Evolutionary conservation across 2,329 filamentous ascomycete species (phyloP).

Genomic region (Fusarium luffae): DNA sequence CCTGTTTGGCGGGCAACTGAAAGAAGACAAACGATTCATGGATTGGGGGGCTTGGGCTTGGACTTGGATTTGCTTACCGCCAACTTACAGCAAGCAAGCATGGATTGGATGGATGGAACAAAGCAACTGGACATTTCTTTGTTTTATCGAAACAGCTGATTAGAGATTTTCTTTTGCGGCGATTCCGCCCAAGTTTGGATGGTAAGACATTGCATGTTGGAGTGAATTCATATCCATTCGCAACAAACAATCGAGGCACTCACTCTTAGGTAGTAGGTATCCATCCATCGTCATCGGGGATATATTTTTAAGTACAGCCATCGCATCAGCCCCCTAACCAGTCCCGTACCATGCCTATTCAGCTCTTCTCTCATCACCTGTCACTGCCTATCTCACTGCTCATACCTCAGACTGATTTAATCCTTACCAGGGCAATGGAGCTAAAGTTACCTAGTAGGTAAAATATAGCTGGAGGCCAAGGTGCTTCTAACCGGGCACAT

Average conservation of each 20-base stretch:
- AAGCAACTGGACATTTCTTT: not conserved
- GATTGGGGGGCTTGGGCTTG: not conserved
- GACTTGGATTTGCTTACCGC: conserved; percentile 8
- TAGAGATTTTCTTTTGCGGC: not conserved
- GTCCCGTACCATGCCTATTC: not conserved
- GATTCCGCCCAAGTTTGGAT: not conserved
- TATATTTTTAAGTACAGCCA: not conserved
- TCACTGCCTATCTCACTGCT: not conserved
- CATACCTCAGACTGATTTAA: not conserved
- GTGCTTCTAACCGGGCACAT: not conserved
- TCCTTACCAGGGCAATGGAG: not conserved
- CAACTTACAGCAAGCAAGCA: not conserved
- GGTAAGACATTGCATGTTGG: not conserved
- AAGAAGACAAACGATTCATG: not conserved
- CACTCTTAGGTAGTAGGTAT: not conserved
- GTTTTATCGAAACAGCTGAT: not conserved
- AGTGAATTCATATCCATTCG: not conserved
- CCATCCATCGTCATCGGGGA: not conserved
- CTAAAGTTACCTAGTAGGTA: not conserved
- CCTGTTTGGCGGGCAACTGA: conserved; percentile 1
- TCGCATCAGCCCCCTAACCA: not conserved
- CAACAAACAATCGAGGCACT: not conserved
- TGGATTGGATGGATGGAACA: not conserved
- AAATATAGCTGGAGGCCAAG: not conserved
- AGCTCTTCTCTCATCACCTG: not conserved